These are phyloP conservation scores for Rhexocercosporidium sp. DNA, from an alignment of 2,329 filamentous ascomycete species.

Conservation along the genomic window DNA sequence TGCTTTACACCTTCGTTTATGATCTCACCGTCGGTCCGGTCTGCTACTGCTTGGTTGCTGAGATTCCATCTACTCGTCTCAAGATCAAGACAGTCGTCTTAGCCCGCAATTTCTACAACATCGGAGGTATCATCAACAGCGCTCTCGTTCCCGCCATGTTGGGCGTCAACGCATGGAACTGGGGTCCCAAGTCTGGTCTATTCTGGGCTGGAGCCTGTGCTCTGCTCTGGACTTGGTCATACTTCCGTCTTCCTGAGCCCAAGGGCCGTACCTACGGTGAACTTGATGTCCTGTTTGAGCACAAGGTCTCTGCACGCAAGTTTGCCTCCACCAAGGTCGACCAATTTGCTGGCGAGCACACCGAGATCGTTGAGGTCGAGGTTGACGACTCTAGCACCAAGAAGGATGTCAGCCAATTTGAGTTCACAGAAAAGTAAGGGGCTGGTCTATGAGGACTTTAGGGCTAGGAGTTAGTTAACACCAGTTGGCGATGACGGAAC, in stretches of 20 bases:
- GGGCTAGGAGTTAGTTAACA: background rate
- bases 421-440: background rate
- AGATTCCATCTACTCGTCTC: conserved; percentile 55
- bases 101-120: conserved; percentile 47
- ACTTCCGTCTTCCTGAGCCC: conserved; percentile 49
- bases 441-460: background rate
- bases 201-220: conserved; percentile 49
- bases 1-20: conserved; percentile 50
- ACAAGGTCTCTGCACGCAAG: conserved; percentile 48
- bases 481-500: background rate
- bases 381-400: background rate
- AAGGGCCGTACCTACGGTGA: conserved; percentile 81
- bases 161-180: conserved; percentile 48
- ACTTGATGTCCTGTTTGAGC: conserved; percentile 77
- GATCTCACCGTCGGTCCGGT: conserved; percentile 51
- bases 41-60: conserved; percentile 49
- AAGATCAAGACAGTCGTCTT: conserved; percentile 88
- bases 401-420: background rate
- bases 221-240: conserved; percentile 46
- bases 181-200: conserved; percentile 47
- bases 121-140: conserved; percentile 39
- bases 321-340: conserved; percentile 42
- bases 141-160: conserved; percentile 66
- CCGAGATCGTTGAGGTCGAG: conserved; percentile 11
- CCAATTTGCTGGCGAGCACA: conserved; percentile 15